Base-by-base conservation (phyloP, 2,329 filamentous ascomycete genomes). In the Beauveria sp. region DNA sequence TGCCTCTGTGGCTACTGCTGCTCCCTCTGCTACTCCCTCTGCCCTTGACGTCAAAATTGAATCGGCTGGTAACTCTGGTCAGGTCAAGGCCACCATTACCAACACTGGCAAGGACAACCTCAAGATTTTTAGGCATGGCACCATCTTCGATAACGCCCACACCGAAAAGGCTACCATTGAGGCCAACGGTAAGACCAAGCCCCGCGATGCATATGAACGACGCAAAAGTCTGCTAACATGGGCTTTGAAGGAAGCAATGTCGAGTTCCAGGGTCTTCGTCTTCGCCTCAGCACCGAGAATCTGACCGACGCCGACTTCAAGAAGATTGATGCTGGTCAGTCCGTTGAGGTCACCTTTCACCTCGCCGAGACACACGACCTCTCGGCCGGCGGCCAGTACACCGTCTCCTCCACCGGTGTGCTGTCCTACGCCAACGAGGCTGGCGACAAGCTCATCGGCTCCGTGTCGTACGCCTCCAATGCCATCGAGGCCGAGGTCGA, bases 401-500 rank as follows among this genome's bases (percentile, higher is more conserved):
- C 80, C 59, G 71, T 90, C 54, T 76, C 79, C 59, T 78, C 84
- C 5, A 73, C 74, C 5, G 87, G 87, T 6, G 76, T 78, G 12
- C 77, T 89, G 49, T 80, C 83, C 9, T 81, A 80, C 60, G 82
- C 85, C 34, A 75, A 78, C 24, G 74, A 74, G 49, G 75, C 79
- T 67, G 79, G 77, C 22, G 84, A 77, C 52, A 73, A 79, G 46
- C 77, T 89, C 42, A 71, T 79, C 10, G 84, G 82, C 54, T 79
- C 78, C 50, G 70, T 88, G 2, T 70, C 79, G 12, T 89, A 81
- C 73, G 73, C 77, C 58, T 85, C 82, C 68, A 88, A 89, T 73
- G 76, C 77, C 18, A 38, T 72, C 82, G 18, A 58, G 46, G 53
- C 70, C 65, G 70, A 76, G 24, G 75, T 88, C 43, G 79, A 87